These are phyloP conservation scores for Penicillium cosmopolitanum DNA, from an alignment of 495 filamentous ascomycete species.

Conservation along the genomic window DNA sequence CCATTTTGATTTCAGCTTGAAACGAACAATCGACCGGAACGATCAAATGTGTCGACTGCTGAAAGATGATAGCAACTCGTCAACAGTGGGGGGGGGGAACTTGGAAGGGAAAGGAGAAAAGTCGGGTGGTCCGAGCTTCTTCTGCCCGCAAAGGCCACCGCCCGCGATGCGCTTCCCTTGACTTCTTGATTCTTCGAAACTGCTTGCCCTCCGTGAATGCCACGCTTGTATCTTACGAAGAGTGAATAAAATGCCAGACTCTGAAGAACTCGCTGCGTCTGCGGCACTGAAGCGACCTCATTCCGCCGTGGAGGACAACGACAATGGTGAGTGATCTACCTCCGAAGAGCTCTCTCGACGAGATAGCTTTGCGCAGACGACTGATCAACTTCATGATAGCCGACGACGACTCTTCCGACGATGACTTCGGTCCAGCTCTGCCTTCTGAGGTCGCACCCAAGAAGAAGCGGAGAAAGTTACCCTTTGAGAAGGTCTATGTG, in stretches of 20 bases:
- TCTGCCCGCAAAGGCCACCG: constrained; percentile 32
- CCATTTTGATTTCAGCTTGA: constrained; percentile 39
- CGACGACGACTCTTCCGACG: constrained; percentile 72
- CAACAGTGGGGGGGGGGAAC: constrained; percentile 34
- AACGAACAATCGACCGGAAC: constrained; percentile 27
- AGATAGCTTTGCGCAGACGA: constrained; percentile 13
- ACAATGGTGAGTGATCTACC: constrained; percentile 34
- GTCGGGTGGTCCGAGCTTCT: constrained; percentile 49
- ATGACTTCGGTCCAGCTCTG: constrained; percentile 91
- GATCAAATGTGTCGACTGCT: constrained; percentile 30
- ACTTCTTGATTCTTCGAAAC: constrained; percentile 5
- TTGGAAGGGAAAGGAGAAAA: constrained; percentile 39
- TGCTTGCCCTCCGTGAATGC: no score
- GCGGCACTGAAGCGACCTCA: constrained; percentile 39
- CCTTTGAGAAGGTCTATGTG: constrained; percentile 92
- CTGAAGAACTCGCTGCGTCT: constrained; percentile 25
- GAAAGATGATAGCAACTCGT: constrained; percentile 28
- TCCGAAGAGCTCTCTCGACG: constrained; percentile 4
- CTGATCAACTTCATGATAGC: constrained; percentile 10
- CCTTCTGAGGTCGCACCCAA: constrained; percentile 75
- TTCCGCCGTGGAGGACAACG: constrained; percentile 42
- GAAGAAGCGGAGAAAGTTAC: constrained; percentile 89
- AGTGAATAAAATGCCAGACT: constrained; percentile 33
- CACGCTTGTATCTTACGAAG: no score
- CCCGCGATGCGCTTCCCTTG: constrained; percentile 26